Evolutionary conservation across 768 basidiomycete species (phyloP), one percentile per base, ranked within the genome.

Genomic region (Piloderma croceum): DNA sequence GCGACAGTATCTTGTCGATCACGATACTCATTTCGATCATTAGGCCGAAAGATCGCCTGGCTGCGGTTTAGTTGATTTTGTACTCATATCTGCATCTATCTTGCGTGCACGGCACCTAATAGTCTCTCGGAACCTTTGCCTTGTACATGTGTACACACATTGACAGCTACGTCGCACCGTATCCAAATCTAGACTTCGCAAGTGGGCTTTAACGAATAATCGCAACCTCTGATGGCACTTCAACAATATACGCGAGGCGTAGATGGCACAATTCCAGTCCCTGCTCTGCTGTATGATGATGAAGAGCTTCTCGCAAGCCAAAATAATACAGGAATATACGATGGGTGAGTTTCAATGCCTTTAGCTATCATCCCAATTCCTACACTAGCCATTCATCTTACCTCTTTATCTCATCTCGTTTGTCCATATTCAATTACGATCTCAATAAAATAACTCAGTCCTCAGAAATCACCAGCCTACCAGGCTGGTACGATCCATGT

Each of bases 241-340:
- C 72, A 71, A 47, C 71, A 74, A 27, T 80, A 70, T 57, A 73
- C 77, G 27, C 64, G 60, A 50, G 48, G 63, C 18, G 66, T 86
- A 4, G 87, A 90, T 47, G 87, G 86, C 17, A 79, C 82, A 1
- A 87, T 90, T 31, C 89, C 90, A 4, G 67, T 90, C 12, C 70
- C 69, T 18, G 88, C 87, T 2, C 67, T 88, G 12, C 68, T 92
- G 0, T 91, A 88, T 54, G 70, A 76, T 11, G 89, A 91, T 41
- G 94, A 98, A 62, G 77, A 79, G 33, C 65, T 87, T 22, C 63
- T 87, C 2, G 69, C 77, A 6, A 76, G 73, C 33, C 89, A 90
- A 55, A 84, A 90, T 33, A 67, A 66, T 37, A 82, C 97, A 5
- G 93, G 93, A 1, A 81, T 98, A 41, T 98, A 98, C 54, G 83